Percentiles rank a stretch among this genome's conserved stretches.
These are phyloP conservation scores for Zarea fungicola DNA, from an alignment of 2,329 filamentous ascomycete genomes.

Conservation along the genomic window DNA sequence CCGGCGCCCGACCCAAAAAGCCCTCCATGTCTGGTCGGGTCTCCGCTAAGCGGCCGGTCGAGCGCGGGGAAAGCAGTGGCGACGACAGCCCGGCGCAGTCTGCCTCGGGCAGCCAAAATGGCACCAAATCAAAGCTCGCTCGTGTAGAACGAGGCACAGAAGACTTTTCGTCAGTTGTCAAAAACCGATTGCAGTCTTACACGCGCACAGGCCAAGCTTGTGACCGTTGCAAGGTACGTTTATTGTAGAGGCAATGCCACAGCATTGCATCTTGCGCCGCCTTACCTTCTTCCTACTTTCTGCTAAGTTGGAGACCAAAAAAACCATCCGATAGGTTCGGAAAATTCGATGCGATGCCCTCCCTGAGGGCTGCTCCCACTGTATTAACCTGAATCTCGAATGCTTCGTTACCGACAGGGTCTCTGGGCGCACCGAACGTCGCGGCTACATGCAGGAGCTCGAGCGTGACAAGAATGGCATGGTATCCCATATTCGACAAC, in stretches of 20 bases:
- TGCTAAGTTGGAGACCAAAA: constrained; percentile 8
- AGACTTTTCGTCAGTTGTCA: constrained; percentile 52
- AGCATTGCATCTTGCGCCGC: not conserved
- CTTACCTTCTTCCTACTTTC: not conserved
- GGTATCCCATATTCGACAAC: constrained; percentile 59
- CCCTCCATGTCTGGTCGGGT: constrained; percentile 8
- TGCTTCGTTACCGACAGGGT: constrained; percentile 86
- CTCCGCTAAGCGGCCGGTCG: constrained; percentile 36
- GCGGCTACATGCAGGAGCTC: constrained; percentile 72
- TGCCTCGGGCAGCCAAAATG: constrained; percentile 11
- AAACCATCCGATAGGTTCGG: constrained; percentile 51
- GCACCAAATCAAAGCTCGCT: constrained; percentile 42
- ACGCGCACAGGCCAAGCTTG: constrained; percentile 45
- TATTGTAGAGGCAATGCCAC: not conserved
- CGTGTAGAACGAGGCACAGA: constrained; percentile 43
- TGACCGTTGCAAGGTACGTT: constrained; percentile 16
- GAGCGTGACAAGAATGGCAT: constrained; percentile 68
- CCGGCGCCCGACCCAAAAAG: not conserved
- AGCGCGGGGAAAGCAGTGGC: constrained; percentile 29
- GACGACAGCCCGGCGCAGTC: constrained; percentile 27
- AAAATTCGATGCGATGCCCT: constrained; percentile 85
- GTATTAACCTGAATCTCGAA: constrained; percentile 67
- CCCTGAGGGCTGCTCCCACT: constrained; percentile 76
- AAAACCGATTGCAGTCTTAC: constrained; percentile 50
- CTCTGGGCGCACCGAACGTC: constrained; percentile 70